Percentiles rank a stretch among this genome's conserved stretches.
phyloP scores from a whole-genome alignment of 2,329 filamentous ascomycete genomes.

The Trichoderma sp. region DNA sequence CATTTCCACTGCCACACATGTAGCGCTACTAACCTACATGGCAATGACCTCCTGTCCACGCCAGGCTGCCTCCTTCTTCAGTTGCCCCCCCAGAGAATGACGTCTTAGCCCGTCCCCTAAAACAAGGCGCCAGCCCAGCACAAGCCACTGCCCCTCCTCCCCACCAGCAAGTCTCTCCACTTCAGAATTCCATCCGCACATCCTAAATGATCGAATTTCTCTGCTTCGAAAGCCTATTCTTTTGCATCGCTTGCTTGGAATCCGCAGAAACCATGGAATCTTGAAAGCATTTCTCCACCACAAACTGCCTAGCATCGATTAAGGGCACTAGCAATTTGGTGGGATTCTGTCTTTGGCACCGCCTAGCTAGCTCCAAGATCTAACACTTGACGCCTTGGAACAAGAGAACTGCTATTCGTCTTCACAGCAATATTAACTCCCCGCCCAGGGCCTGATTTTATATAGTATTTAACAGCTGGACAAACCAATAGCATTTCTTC shows the following conservation, averaged over 20 bases:
- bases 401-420: no score
- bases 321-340: neutral
- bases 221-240: neutral
- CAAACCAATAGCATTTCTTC: no score
- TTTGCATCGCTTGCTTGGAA: neutral
- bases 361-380: neutral
- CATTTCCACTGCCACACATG: neutral
- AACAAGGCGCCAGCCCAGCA: neutral
- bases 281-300: neutral
- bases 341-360: neutral
- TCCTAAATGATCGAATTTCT: neutral
- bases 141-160: conserved; percentile 10
- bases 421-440: neutral
- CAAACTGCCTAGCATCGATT: neutral
- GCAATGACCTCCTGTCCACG: neutral
- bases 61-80: neutral
- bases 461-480: no score
- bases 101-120: neutral
- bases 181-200: neutral
- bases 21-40: neutral
- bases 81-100: neutral
- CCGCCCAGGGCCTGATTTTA: no score
- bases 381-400: no score
- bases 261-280: neutral
- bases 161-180: neutral